Conservation (phyloP, 257 asterid genomes). For the Solanum tacnaense region DNA sequence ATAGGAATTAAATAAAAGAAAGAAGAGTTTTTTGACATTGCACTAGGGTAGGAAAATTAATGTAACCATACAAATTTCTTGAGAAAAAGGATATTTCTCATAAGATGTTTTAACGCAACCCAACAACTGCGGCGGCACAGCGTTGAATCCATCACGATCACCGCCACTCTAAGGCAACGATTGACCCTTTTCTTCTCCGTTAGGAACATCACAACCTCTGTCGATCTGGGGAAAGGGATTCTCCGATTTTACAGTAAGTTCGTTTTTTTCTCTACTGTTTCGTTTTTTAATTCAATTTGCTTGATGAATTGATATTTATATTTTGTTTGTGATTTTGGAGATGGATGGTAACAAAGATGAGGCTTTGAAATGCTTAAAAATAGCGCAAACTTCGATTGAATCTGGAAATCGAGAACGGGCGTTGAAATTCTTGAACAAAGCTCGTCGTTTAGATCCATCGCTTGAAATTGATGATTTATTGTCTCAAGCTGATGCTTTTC, state of each 20-base stretch:
- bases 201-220: background rate
- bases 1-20: background rate
- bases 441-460: slow-evolving; percentile 72
- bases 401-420: slow-evolving; percentile 77
- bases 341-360: slow-evolving; percentile 99
- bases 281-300: background rate
- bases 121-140: background rate
- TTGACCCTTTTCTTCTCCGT: background rate
- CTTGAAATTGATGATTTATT: slow-evolving; percentile 43
- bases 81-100: background rate
- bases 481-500: slow-evolving; percentile 29
- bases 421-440: slow-evolving; percentile 61
- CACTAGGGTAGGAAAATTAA: background rate
- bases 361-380: slow-evolving; percentile 75
- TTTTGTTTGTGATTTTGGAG: background rate
- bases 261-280: background rate
- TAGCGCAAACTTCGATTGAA: slow-evolving; percentile 54
- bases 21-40: background rate
- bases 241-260: background rate
- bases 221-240: background rate
- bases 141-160: background rate
- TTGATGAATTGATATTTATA: background rate
- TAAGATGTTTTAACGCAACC: background rate
- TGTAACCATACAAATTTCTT: background rate
- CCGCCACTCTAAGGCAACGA: background rate